Base-by-base conservation (phyloP, 805 yeast species). In the Peterozyma toletana region DNA sequence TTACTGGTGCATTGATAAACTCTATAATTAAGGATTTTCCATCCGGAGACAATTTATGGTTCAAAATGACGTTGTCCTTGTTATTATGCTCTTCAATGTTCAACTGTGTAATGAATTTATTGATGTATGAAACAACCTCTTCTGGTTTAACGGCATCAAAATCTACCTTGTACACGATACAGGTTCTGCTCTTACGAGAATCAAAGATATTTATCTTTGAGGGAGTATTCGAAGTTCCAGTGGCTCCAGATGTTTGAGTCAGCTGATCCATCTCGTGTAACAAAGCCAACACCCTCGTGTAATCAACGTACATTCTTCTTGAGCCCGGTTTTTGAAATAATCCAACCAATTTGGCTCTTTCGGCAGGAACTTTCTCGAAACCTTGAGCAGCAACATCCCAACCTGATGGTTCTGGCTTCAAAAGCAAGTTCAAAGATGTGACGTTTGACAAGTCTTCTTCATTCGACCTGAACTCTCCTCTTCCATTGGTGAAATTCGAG, bases 321-420 rank as follows among this genome's bases (percentile, higher is more conserved):
- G 67, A 59, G 35, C 89, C 89, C 1, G 93, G 91, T 14, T 76
- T 66, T 2, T 90, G 87, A 53, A 87, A 88, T 2, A 86, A 59
- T 0, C 96, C 96, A 1, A 87, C 75, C 14, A 84, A 63, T 53
- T 87, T 88, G 5, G 93, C 95, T 47, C 83, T 68, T 48, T 80
- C 86, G 0, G 93, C 84, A 1, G 85, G 73, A 1, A 84, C 79
- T 6, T 75, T 73, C 54, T 86, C 93, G 56, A 83, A 83, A 0
- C 87, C 91, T 48, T 69, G 68, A 1, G 95, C 89, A 31, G 72
- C 70, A 18, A 75, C 64, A 41, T 86, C 93, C 95, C 95, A 87
- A 40, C 68, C 63, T 0, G 86, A 69, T 30, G 55, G 58, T 15
- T 66, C 68, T 11, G 62, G 53, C 11, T 81, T 65, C 39, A 65